These are phyloP conservation scores for Datura wrightii DNA, from an alignment of 257 asterid genomes.

Conservation along the genomic window DNA sequence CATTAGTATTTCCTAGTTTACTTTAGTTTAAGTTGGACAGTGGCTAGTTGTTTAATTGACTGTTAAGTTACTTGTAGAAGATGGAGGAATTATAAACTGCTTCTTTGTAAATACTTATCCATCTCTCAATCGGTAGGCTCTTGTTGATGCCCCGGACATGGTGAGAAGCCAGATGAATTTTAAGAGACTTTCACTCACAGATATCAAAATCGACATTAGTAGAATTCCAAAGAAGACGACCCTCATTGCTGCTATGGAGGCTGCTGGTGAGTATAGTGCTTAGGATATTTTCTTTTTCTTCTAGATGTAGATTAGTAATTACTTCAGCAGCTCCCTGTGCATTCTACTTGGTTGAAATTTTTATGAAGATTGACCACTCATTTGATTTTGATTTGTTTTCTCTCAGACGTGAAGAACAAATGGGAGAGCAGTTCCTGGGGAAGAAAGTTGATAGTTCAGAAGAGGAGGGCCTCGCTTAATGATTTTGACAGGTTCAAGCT, in stretches of 20 bases:
- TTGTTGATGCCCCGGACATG: constrained; percentile 44
- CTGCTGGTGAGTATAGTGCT: constrained; percentile 39
- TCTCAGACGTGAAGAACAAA: constrained; percentile 39
- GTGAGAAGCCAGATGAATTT: constrained; percentile 41
- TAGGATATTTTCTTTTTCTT: neutral
- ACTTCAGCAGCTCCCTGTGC: neutral
- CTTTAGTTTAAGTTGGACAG: neutral
- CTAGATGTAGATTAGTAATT: neutral
- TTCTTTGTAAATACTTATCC: neutral
- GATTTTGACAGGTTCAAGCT: constrained; percentile 45
- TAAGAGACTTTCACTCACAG: constrained; percentile 42
- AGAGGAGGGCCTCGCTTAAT: constrained; percentile 42
- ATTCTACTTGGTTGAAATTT: neutral
- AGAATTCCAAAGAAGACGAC: constrained; percentile 41
- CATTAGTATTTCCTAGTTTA: neutral
- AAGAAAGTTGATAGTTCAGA: constrained; percentile 40
- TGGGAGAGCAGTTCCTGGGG: constrained; percentile 49
- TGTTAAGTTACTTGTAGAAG: neutral
- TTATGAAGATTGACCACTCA: neutral
- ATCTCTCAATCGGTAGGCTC: constrained; percentile 33
- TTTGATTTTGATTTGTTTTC: constrained; percentile 1
- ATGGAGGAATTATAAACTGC: neutral
- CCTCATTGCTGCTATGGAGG: constrained; percentile 44
- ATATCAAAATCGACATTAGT: constrained; percentile 40
- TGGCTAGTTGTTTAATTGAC: neutral